Evolutionary conservation across 2,329 filamentous ascomycete genomes (phyloP).

Genomic region (Fusarium sp.): DNA sequence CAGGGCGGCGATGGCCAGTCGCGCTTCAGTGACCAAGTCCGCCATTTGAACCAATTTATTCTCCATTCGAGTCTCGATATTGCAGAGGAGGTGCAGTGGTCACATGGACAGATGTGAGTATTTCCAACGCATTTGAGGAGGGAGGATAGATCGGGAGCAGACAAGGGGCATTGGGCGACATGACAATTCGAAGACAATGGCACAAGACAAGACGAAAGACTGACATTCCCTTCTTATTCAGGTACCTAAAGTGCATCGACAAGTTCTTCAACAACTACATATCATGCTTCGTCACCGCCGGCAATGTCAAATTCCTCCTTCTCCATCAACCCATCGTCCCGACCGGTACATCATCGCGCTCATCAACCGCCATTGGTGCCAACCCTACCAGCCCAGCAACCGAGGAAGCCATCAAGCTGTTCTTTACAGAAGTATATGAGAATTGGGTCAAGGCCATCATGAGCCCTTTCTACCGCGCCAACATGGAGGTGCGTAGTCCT

Average conservation of each 20-base stretch:
- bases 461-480: slow-evolving; percentile 93
- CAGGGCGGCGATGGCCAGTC: slow-evolving; percentile 92
- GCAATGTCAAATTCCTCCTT: slow-evolving; percentile 93
- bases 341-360: slow-evolving; percentile 60
- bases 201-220: neutral
- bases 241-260: slow-evolving; percentile 97
- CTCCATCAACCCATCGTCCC: slow-evolving; percentile 80
- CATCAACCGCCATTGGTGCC: slow-evolving; percentile 77
- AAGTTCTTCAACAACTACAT: slow-evolving; percentile 97
- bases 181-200: neutral
- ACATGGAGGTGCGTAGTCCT: slow-evolving; percentile 86
- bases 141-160: neutral
- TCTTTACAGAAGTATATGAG: slow-evolving; percentile 96
- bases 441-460: slow-evolving; percentile 97
- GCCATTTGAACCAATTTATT: slow-evolving; percentile 97
- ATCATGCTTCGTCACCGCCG: slow-evolving; percentile 92
- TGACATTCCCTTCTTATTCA: slow-evolving; percentile 49
- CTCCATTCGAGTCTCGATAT: slow-evolving; percentile 94
- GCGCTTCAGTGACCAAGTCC: slow-evolving; percentile 87
- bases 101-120: slow-evolving; percentile 80
- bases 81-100: slow-evolving; percentile 97
- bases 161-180: neutral
- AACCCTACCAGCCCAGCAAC: slow-evolving; percentile 91
- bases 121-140: neutral
- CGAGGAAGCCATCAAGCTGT: slow-evolving; percentile 94